Base-by-base conservation (phyloP, 1,284 basidiomycete genomes). In the Ceratobasidium theobromae region DNA sequence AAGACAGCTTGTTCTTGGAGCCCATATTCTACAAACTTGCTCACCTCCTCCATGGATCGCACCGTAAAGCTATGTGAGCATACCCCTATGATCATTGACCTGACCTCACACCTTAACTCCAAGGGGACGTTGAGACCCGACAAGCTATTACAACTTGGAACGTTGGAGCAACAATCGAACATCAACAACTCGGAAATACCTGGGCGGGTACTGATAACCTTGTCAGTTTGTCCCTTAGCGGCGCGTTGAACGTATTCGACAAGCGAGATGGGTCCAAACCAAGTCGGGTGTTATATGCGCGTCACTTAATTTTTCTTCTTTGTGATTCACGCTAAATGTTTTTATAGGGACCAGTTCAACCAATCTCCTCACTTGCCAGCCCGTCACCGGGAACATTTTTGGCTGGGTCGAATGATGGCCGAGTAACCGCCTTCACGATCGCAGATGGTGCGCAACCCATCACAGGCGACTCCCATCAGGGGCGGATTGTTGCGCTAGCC, bases 171-270 rank as follows among this genome's bases (percentile, higher is more conserved):
- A 87, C 85, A 11, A 77, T 94, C 30, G 77, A 80, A 46, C 77
- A 87, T 70, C 93, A 96, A 74, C 96, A 98, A 79, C 86, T 95
- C 53, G 96, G 96, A 40, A 91, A 91, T 70, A 85, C 87, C 16
- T 97, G 90, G 85, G 88, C 84, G 68, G 84, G 69, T 6, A 53
- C 83, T 49, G 82, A 82, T 53, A 84, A 85, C 64, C 84, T 98
- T 65, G 87, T 95, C 35, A 95, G 94, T 2, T 79, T 98, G 41
- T 93, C 93, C 1, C 80, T 97, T 72, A 86, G 85, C 0, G 95
- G 96, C 16, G 84, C 86, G 64, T 80, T 99, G 62, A 94, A 91
- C 73, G 74, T 97, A 18, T 87, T 96, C 74, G 95, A 98, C 75
- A 84, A 85, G 18, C 82, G 92, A 41, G 80, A 80, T 11, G 81